Evolutionary conservation across 2,329 filamentous ascomycete species (phyloP), one percentile per base, ranked within the genome.

Genomic region (Ramularia collo-cygni): DNA sequence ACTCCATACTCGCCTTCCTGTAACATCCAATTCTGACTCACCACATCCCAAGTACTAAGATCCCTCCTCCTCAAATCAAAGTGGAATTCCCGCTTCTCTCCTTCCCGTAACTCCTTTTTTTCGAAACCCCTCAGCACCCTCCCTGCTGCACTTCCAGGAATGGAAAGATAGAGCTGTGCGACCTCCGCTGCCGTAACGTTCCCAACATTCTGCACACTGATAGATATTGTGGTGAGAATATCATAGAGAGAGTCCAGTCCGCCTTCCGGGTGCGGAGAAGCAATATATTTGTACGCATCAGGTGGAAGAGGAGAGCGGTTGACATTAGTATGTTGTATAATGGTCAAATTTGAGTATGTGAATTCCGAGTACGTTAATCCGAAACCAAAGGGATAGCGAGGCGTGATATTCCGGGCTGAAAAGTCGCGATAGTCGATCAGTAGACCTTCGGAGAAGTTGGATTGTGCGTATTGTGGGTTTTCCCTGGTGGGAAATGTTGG

Each of bases 281-380:
- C 4, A n/a, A 30, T 28, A 13, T 15, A 17, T 15, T 15, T 8
- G 15, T 29, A 24, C 5, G 26, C 15, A 15, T 37, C 35, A 14
- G 18, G 19, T 14, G 35, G 35, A 1, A 37, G 5, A 7, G 24
- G 7, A 12, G 35, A 26, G 17, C 17, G 15, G 26, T 30, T 29
- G n/a, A 18, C 35, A 8, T 26, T 19, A 5, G 35, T 55, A 29
- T 64, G 62, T 52, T 74, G 41, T 72, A 46, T 66, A 19, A 87
- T 66, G 15, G 70, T 59, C 21, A 92, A 65, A 58, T 83, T 70
- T 15, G 80, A 77, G 67, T 87, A 87, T 41, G 75, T 63, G 58
- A 93, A 90, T 3, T 74, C 85, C 1, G 85, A 86, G 71, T 92
- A 93, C 4, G 78, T 83, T 12, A 93, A 68, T 38, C 47, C 47